Conservation (phyloP, 176 grass and related monocot genomes). For the Stipa capillata region DNA sequence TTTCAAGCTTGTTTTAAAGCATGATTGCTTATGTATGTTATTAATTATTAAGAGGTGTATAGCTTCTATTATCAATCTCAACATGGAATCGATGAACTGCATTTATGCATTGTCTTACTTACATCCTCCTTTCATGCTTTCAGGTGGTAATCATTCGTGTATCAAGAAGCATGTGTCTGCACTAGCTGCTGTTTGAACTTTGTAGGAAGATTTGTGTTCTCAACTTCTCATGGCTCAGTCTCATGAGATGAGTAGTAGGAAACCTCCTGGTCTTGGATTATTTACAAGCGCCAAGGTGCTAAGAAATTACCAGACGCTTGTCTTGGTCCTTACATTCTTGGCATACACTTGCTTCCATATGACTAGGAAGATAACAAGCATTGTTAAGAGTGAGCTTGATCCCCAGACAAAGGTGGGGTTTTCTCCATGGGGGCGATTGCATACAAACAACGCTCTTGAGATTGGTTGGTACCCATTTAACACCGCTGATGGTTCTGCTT, state of each 20-base stretch:
- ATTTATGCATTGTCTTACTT: neutral
- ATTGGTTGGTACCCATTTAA: constrained; percentile 64
- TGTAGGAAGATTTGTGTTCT: too few relatives aligned
- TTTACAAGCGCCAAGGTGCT: constrained; percentile 4
- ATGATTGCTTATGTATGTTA: neutral
- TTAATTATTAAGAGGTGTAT: neutral
- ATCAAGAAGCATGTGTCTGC: neutral
- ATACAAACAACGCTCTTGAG: constrained; percentile 9
- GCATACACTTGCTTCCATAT: constrained; percentile 76
- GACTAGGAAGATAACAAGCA: constrained; percentile 69
- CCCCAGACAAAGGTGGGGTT: constrained; percentile 46
- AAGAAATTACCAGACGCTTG: constrained; percentile 41
- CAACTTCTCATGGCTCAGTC: constrained; percentile 24
- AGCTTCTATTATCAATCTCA: neutral
- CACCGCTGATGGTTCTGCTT: constrained; percentile 37
- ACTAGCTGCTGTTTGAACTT: neutral
- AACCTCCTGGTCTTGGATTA: constrained; percentile 35
- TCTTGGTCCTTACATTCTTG: constrained; percentile 70
- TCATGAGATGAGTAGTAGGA: constrained; percentile 17
- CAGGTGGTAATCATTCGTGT: constrained; percentile 18
- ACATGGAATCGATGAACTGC: neutral
- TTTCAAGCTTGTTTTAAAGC: neutral
- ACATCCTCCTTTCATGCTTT: constrained; percentile 13
- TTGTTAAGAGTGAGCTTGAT: constrained; percentile 71
- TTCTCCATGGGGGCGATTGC: constrained; percentile 19